These are phyloP conservation scores for Epichloe hybrida DNA, from an alignment of 2,329 filamentous ascomycete genomes.

Conservation along the genomic window DNA sequence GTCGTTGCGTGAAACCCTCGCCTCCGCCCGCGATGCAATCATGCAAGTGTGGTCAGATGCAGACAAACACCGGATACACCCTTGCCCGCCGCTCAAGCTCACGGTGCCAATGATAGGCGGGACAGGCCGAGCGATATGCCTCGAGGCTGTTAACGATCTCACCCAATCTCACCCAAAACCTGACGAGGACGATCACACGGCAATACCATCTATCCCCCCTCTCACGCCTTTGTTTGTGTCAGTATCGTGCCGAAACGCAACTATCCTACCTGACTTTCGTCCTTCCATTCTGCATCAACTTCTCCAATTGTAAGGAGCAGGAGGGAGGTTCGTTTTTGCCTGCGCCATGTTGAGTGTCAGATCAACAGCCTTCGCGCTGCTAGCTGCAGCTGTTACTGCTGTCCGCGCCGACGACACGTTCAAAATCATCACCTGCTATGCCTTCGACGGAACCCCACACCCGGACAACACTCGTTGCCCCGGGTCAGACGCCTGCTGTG, in stretches of 20 bases:
- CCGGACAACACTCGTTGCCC: slow-evolving; percentile 1
- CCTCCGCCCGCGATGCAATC: neutral
- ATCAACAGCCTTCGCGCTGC: neutral
- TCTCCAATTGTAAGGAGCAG: too few species aligned
- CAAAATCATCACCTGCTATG: neutral
- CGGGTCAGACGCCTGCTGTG: slow-evolving; percentile 2
- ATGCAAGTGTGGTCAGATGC: neutral
- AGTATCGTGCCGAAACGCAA: too few species aligned
- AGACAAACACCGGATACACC: neutral
- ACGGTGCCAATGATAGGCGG: neutral
- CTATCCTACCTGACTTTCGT: neutral
- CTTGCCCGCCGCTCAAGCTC: neutral
- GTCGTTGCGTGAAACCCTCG: too few species aligned
- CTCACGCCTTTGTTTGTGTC: too few species aligned
- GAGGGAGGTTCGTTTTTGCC: neutral
- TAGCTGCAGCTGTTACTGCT: neutral
- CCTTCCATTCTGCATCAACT: neutral
- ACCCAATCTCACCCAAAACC: neutral
- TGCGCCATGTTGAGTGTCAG: neutral
- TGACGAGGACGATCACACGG: neutral
- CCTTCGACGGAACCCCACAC: neutral
- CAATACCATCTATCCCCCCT: too few species aligned
- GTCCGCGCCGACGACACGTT: neutral
- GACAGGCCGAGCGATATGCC: neutral
- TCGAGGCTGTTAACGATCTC: neutral